Percentiles rank a stretch among this genome's conserved stretches.
phyloP scores from a whole-genome alignment of 768 basidiomycete species.

The Cystobasidium onofrii region DNA sequence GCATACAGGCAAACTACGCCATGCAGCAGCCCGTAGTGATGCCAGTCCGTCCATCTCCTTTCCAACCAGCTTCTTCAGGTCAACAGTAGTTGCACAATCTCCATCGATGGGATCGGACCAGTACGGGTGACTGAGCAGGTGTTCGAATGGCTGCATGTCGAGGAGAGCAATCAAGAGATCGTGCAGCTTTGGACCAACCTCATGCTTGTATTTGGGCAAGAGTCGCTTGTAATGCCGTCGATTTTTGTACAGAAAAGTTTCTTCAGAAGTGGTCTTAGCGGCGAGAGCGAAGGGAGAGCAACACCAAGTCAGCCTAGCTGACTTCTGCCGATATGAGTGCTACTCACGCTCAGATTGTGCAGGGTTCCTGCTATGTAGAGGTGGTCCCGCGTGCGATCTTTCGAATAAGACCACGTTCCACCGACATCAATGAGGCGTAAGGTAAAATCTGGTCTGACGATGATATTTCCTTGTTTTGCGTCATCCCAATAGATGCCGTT shows the following conservation, averaged over 20 bases:
- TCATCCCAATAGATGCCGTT: neutral
- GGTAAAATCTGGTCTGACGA: neutral
- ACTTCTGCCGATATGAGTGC: no score
- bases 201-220: neutral
- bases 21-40: no score
- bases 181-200: neutral
- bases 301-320: neutral
- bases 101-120: neutral
- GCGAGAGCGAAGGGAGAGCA: neutral
- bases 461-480: neutral
- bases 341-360: neutral
- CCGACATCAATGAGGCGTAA: conserved; percentile 7
- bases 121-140: neutral
- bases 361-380: neutral
- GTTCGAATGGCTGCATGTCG: neutral
- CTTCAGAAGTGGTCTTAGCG: neutral
- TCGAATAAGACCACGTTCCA: neutral
- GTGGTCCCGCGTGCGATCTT: neutral
- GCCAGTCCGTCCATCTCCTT: no score
- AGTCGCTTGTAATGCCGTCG: neutral
- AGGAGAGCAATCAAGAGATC: neutral
- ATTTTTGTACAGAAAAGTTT: neutral
- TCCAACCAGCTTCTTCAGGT: neutral
- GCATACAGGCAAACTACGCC: no score
- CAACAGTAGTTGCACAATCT: neutral